Evolutionary conservation across 2,329 filamentous ascomycete species (phyloP), one percentile per base, ranked within the genome.

Genomic region (Diaporthe capsici): DNA sequence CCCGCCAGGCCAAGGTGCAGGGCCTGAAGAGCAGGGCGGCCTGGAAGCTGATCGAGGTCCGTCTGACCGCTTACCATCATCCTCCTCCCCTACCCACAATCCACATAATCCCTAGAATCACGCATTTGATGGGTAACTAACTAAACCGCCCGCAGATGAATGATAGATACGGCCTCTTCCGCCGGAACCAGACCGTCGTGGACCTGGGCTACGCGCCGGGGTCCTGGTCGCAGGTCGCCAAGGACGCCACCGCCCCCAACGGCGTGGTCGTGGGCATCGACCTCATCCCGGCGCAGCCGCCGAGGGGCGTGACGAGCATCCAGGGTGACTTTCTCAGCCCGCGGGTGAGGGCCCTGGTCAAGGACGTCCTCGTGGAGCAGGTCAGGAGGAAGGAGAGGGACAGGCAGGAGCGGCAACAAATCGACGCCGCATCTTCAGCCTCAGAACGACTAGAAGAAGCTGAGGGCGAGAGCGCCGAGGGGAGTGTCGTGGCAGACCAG

Each of bases 221-320:
- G 1, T 91, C 89, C 78, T 94, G 93, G 93, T 93, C 92, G 57
- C 92, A 94, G 86, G 95, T 98, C 49, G 97, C 97, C 25, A 87
- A 94, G 47, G 93, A 95, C 76, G 90, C 92, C 71, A 98, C 95
- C 6, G 89, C 90, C 76, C 96, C 96, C 0, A 85, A 90, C 61
- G 95, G 96, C 12, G 91, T 93, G 58, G 92, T 99, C 17, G 87
- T 99, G 39, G 97, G 97, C 15, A 96, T 99, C 80, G 97, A 99
- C 83, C 90, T 99, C 71, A 95, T 99, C 78, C 97, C 97, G 6
- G 95, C 95, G 0, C 94, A 96, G 82, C 96, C 97, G 7, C 97
- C 97, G 0, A 92, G 90, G 81, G 97, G 97, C 31, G 95, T 98
- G n/a, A 96, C 94, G 39, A 95, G 95, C 2, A 95, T 99, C 75